Conservation (phyloP, 371 early-diverging fungal genomes). For the Rhizopus microsporus region DNA sequence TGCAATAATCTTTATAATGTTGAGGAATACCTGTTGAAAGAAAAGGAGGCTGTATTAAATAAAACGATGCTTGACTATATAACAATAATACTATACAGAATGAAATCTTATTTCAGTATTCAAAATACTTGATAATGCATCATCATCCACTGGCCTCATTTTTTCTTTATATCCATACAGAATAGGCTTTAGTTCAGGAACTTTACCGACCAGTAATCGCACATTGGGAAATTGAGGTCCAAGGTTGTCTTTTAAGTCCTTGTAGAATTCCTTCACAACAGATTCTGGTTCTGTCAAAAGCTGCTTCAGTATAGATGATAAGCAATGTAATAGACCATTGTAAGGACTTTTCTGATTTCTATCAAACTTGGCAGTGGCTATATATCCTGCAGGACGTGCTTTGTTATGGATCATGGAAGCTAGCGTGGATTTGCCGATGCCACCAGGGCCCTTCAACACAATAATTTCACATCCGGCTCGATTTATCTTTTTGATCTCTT, state of each 20-base stretch:
- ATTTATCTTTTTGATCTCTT: slow-evolving; percentile 19
- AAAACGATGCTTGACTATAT: neutral
- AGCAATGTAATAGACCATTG: slow-evolving; percentile 40
- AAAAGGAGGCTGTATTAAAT: slow-evolving; percentile 1
- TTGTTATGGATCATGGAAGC: slow-evolving; percentile 33
- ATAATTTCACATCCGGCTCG: slow-evolving; percentile 30
- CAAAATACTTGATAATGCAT: slow-evolving; percentile 27
- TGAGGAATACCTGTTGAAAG: slow-evolving; percentile 35
- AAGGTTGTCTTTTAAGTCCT: slow-evolving; percentile 35
- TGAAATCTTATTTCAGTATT: slow-evolving; percentile 44
- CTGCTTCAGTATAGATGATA: slow-evolving; percentile 44
- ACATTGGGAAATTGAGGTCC: slow-evolving; percentile 47
- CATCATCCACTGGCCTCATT: slow-evolving; percentile 23
- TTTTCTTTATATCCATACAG: slow-evolving; percentile 28
- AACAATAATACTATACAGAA: slow-evolving; percentile 26
- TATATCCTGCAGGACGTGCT: slow-evolving; percentile 43
- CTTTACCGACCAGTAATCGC: slow-evolving; percentile 39
- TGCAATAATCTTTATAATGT: slow-evolving; percentile 42
- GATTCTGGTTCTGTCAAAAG: slow-evolving; percentile 45
- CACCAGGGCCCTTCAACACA: slow-evolving; percentile 43
- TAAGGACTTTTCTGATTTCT: slow-evolving; percentile 45
- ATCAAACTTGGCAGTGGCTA: slow-evolving; percentile 49
- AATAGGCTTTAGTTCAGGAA: slow-evolving; percentile 47
- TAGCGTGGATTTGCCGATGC: slow-evolving; percentile 46
- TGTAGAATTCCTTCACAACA: slow-evolving; percentile 40